Conservation (phyloP, 2,329 filamentous ascomycete genomes). For the Colletotrichum orbiculare region DNA sequence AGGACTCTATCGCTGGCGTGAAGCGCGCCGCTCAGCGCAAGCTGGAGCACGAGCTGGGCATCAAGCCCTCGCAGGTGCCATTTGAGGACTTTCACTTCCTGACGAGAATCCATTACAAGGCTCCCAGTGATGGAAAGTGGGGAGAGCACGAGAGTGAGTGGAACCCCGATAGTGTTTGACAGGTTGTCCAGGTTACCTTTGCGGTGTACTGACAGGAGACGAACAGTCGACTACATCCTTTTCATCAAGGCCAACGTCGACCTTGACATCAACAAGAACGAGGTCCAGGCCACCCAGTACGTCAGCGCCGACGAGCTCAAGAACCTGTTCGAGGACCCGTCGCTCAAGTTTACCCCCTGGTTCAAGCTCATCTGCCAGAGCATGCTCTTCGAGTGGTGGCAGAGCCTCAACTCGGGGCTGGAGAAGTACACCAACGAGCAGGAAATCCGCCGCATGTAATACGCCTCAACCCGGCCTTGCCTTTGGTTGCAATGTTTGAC, state of each 20-base stretch:
- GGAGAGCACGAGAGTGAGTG: conserved; percentile 95
- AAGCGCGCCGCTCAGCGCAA: conserved; percentile 94
- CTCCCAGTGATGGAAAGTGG: conserved; percentile 97
- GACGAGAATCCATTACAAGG: conserved; percentile 98
- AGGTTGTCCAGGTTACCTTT: not conserved
- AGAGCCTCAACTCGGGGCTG: conserved; percentile 81
- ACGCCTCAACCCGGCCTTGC: not conserved
- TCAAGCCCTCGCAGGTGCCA: conserved; percentile 88
- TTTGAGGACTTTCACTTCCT: conserved; percentile 93
- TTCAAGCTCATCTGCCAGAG: conserved; percentile 99
- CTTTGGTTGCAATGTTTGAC: not conserved
- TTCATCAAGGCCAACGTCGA: conserved; percentile 97
- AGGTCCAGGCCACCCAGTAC: conserved; percentile 87
- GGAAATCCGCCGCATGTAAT: conserved; percentile 84
- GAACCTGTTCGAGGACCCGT: conserved; percentile 83
- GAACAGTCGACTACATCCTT: conserved; percentile 93
- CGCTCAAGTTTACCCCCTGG: conserved; percentile 93
- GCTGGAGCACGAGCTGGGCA: conserved; percentile 93
- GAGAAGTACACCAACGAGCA: conserved; percentile 89
- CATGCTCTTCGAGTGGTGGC: conserved; percentile 99
- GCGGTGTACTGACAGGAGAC: conserved; percentile 35
- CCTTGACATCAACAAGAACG: conserved; percentile 84
- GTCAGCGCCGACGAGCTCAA: conserved; percentile 86
- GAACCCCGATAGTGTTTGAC: not conserved
- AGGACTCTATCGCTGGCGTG: conserved; percentile 84